These are phyloP conservation scores for Gossypium arboreum DNA, from an alignment of 345 rosid species.

Conservation along the genomic window DNA sequence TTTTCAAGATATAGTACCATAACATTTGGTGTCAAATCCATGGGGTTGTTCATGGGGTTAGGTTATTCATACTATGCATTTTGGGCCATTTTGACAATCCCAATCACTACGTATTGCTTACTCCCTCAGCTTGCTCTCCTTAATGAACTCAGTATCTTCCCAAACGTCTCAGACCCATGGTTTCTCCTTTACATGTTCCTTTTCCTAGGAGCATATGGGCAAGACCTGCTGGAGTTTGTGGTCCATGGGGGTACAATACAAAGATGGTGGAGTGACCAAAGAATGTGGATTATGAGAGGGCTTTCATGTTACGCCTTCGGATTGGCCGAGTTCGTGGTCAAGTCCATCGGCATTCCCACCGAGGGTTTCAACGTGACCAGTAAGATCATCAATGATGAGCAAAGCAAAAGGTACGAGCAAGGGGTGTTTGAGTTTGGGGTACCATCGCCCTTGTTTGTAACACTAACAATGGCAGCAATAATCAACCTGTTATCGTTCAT, in stretches of 20 bases:
- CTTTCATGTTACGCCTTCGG: slow-evolving; percentile 40
- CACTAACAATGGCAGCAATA: slow-evolving; percentile 38
- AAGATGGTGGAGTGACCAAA: slow-evolving; percentile 78
- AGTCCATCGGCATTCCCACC: slow-evolving; percentile 39
- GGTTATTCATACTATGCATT: slow-evolving; percentile 30
- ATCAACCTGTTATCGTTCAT: slow-evolving; percentile 36
- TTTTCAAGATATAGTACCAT: slow-evolving; percentile 29
- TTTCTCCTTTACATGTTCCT: slow-evolving; percentile 58
- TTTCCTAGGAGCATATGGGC: slow-evolving; percentile 53
- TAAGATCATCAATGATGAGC: slow-evolving; percentile 32
- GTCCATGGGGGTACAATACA: slow-evolving; percentile 38
- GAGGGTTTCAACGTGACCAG: slow-evolving; percentile 33
- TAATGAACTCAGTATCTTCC: slow-evolving; percentile 34
- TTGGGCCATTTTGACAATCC: slow-evolving; percentile 39
- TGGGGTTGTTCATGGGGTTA: slow-evolving; percentile 35
- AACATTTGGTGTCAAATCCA: slow-evolving; percentile 29
- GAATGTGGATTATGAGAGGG: slow-evolving; percentile 56
- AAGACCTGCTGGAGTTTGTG: slow-evolving; percentile 40
- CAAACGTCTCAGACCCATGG: slow-evolving; percentile 54
- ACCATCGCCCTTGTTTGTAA: slow-evolving; percentile 50
- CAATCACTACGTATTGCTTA: slow-evolving; percentile 37
- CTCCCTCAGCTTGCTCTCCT: slow-evolving; percentile 59
- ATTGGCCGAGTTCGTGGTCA: slow-evolving; percentile 38
- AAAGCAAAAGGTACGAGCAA: slow-evolving; percentile 46
- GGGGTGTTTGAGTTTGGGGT: slow-evolving; percentile 60